Evolutionary conservation across 192 early-diverging fungal genomes (phyloP), one percentile per base, ranked within the genome.

Genomic region (Backusella tarrabulga): DNA sequence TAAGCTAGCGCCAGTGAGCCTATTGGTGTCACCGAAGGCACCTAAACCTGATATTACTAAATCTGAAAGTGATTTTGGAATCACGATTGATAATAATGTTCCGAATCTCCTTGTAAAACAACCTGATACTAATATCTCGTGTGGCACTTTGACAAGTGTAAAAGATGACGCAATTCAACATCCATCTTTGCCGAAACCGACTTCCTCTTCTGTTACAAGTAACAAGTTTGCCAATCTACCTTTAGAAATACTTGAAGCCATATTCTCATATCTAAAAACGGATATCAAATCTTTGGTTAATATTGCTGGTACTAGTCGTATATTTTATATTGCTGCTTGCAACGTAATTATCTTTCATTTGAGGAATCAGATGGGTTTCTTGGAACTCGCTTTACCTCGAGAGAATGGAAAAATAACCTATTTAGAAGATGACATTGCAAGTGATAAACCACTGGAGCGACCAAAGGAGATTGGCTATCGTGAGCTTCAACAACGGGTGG

Each of bases 321-420:
- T 75, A 14, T 79, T 71, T 38, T 79, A 79, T 68, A 71, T 75
- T 17, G 68, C 73, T 15, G 68, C 54, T 17, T 79, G 78, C 42
- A 52, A 75, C 41, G 52, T 79, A 4, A 19, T 79, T 35, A 34
- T 70, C 3, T 34, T 23, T 21, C 56, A 74, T 9, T 32, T 79
- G 23, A 67, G 73, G 12, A 54, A 19, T 19, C 50, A 74, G 15
- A 79, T 75, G 68, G 26, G 50, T 3, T 23, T 19, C 6, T 17
- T 79, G 1, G 17, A 21, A 38, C 41, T 21, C 11, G 73, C 73
- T 15, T 68, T 79, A 41, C 78, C 78, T 21, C 52, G 36, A 8
- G 15, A 72, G 23, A 72, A 77, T 46, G 76, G 70, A 4, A 34
- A 66, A 19, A 26, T 60, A 34, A 66, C 71, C 9, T 38, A 19